phyloP scores from a whole-genome alignment of 768 basidiomycete species.

The Termitomyces sp. region DNA sequence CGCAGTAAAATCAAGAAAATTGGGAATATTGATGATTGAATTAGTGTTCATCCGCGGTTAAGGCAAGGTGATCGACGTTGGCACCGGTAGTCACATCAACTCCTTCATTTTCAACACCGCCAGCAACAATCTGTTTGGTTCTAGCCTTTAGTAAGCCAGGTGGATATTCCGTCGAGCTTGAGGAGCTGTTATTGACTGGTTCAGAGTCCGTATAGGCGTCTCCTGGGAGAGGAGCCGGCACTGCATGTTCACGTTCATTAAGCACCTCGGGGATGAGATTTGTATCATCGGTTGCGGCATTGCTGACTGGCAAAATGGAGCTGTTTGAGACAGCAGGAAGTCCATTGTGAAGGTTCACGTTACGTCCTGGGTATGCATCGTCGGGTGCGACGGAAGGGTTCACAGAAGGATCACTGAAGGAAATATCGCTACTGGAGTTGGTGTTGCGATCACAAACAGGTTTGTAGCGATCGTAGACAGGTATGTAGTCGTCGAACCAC shows the following conservation, averaged over 20 bases:
- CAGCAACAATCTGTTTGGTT: neutral
- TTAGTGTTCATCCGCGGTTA: neutral
- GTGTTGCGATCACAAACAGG: no score
- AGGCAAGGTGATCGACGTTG: neutral
- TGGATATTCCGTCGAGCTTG: neutral
- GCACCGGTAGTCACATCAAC: neutral
- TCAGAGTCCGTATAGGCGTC: no score
- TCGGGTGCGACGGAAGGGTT: neutral
- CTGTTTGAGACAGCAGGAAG: slow-evolving; percentile 5
- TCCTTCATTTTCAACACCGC: neutral
- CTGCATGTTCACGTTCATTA: neutral
- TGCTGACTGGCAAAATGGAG: neutral
- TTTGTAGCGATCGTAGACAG: slow-evolving; percentile 21
- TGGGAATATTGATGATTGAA: neutral
- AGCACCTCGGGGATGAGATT: neutral
- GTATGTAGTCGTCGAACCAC: slow-evolving; percentile 56
- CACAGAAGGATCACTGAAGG: slow-evolving; percentile 12
- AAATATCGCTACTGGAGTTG: neutral
- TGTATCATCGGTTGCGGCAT: neutral
- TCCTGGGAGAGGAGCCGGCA: neutral
- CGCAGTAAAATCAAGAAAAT: neutral
- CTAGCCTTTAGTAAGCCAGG: neutral
- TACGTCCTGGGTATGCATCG: slow-evolving; percentile 18
- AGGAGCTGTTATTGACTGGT: neutral
- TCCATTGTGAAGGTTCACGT: slow-evolving; percentile 22